Evolutionary conservation across 208 protist genomes (phyloP), one percentile per base, ranked within the genome.

Genomic region (Polymyxa betae): DNA sequence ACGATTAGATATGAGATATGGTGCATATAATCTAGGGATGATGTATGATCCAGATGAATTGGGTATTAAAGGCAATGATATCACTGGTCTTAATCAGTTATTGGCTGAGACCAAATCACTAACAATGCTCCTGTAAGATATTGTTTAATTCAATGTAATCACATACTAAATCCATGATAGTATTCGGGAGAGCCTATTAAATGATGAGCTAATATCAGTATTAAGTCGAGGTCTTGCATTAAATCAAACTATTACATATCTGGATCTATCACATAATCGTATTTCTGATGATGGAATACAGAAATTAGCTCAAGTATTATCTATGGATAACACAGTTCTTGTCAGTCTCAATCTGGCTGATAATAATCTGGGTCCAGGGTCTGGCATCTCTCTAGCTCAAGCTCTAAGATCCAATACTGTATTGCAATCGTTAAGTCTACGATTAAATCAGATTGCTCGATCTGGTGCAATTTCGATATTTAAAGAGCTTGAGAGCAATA

Each of bases 191-290:
- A 82, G 72, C n/a, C n/a, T 45, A 35, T 12, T 82, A 16, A n/a
- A 82, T n/a, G 72, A 82, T n/a, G 72, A 82, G 72, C 72, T 82
- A 43, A 35, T 82, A 5, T 35, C 35, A 43, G 16, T 82, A 43
- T n/a, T 82, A 5, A 5, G 16, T 35, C 5, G n/a, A 43, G 72
- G 72, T 5, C n/a, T 82, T 35, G 35, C n/a, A 12, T 5, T 12
- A 5, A 82, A 82, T 43, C 72, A 82, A n/a, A 82, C 72, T n/a
- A 5, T 82, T 5, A 40, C 72, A n/a, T 5, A 5, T 5, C 5
- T 82, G 16, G 72, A 82, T 35, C 72, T 82, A 5, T 82, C 72
- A 5, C 72, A 82, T n/a, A 82, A 82, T n/a, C 72, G n/a, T 43
- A 82, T 82, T 35, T 5, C 16, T 5, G 40, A 82, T 35, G 72